Evolutionary conservation across 768 basidiomycete species (phyloP), one percentile per base, ranked within the genome.

Genomic region (Mycena rosella): DNA sequence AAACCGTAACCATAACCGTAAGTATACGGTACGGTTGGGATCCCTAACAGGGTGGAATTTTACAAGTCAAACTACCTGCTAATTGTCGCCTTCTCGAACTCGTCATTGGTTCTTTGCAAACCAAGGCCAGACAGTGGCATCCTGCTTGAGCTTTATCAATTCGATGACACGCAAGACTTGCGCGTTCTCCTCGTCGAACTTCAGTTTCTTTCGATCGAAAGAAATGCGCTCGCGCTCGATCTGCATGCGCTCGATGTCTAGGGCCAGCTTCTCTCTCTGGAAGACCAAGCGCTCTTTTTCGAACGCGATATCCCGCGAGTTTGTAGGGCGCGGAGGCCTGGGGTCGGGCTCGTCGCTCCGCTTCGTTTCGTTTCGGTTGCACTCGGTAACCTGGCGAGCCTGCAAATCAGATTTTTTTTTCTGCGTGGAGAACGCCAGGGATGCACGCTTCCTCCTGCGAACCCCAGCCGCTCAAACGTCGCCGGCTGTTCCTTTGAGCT

Each of bases 91-190:
- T 11, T 11, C 5, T 45, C 44, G 5, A 45, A 2, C 38, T 55
- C n/a, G 5, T 63, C 53, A 24, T 45, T 30, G 20, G 57, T 56
- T 22, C 34, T 45, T 29, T 36, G 32, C 62, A 63, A 48, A 38
- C 15, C 54, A 32, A 1, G 45, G 14, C 24, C 32, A 49, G 24
- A 22, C 60, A 14, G n/a, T n/a, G n/a, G n/a, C n/a, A n/a, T 22
- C 36, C 10, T 32, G 45, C 15, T 60, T 60, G 15, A 58, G 45
- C 29, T 58, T 47, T 29, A 57, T 15, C 40, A 58, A 24, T 20
- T 58, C 49, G 27, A 40, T 40, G 38, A 40, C 10, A 15, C 17
- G 38, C 38, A 5, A 26, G n/a, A 62, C 40, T 5, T 22, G 60
- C 20, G 20, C 51, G n/a, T 44, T n/a, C 44, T 55, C 62, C 32